Base-by-base conservation (phyloP, 495 filamentous ascomycete genomes). In the Daldinia childiae region DNA sequence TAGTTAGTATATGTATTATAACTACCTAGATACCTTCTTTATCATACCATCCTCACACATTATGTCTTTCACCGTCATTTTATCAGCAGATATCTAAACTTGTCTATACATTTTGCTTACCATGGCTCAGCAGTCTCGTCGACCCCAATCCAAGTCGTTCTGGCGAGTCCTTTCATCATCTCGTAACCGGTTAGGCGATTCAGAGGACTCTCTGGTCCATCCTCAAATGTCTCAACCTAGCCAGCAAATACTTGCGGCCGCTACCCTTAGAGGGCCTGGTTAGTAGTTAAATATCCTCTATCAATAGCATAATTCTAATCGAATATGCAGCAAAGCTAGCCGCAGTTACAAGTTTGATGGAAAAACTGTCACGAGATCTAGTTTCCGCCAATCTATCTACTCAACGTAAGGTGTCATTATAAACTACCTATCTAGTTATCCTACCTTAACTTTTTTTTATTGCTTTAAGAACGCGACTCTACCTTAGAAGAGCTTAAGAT, bases 401-500 rank as follows among this genome's bases (percentile, higher is more conserved):
- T 52, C 76, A 87, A 48, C 81, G 91, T 93, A 77, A 80, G 88
- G 59, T 38, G 19, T 2, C 41, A 34, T 48, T 56, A 17, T 19
- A 19, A 24, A 43, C 34, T 14, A 36, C 38, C n/a, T n/a, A 7
- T 19, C 7, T 55, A 17, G 17, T 58, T 21, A 54, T 50, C 3
- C 27, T 19, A n/a, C 54, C 14, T 55, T 51, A 71, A 64, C 72
- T 0, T 14, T 36, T 14, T 36, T 36, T 69, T 43, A 62, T 48
- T n/a, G 11, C 26, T 58, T 45, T 11, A 57, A 94, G 91, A 93
- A 77, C 82, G 87, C 63, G 79, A 87, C 81, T 77, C 84, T 12
- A 78, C 80, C 12, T 87, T 98, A 7, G 87, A 93, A 61, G 86
- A 92, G 62, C 80, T 97, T 38, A 96, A 96, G 75, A 83, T 94